phyloP scores from a whole-genome alignment of 139 green algal species.

The Diplosphaera chodatii region DNA sequence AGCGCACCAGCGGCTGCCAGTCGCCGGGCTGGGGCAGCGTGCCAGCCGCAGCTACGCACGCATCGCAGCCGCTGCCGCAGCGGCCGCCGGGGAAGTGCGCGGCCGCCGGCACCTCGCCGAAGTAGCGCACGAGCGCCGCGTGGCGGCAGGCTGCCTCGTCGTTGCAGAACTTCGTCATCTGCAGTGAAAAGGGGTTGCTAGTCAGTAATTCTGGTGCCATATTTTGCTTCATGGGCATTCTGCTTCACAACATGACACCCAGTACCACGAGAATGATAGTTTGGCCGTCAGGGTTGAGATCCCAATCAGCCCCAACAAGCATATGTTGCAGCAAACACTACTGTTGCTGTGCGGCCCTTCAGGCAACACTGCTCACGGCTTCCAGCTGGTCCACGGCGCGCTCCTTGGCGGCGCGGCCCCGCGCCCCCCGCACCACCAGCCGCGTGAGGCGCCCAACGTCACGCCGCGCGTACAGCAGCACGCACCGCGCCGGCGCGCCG shows the following conservation, averaged over 20 bases:
- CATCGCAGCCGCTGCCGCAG: slow-evolving; percentile 25
- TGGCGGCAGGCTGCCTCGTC: slow-evolving; percentile 39
- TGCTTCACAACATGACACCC: neutral
- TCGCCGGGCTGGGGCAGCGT: neutral
- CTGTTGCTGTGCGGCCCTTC: no score
- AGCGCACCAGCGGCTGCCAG: neutral
- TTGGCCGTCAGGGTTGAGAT: no score
- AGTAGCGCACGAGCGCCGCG: slow-evolving; percentile 39
- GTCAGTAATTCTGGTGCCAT: neutral
- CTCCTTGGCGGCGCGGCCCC: slow-evolving; percentile 1
- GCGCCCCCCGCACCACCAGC: slow-evolving; percentile 31
- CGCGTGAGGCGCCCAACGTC: slow-evolving; percentile 39
- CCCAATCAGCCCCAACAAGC: no score
- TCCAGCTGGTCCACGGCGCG: slow-evolving; percentile 38
- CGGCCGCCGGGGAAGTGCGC: neutral
- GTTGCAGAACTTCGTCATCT: slow-evolving; percentile 44
- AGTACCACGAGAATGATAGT: no score
- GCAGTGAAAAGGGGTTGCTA: neutral
- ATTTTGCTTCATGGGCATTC: no score
- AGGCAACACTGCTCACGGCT: slow-evolving; percentile 17
- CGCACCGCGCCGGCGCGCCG: slow-evolving; percentile 44
- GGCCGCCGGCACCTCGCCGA: slow-evolving; percentile 32
- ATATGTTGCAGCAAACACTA: no score
- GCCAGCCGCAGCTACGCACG: slow-evolving; percentile 16
- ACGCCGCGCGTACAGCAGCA: slow-evolving; percentile 36